phyloP scores from a whole-genome alignment of 208 protist species.

The Acanthamoeba divionensis region DNA sequence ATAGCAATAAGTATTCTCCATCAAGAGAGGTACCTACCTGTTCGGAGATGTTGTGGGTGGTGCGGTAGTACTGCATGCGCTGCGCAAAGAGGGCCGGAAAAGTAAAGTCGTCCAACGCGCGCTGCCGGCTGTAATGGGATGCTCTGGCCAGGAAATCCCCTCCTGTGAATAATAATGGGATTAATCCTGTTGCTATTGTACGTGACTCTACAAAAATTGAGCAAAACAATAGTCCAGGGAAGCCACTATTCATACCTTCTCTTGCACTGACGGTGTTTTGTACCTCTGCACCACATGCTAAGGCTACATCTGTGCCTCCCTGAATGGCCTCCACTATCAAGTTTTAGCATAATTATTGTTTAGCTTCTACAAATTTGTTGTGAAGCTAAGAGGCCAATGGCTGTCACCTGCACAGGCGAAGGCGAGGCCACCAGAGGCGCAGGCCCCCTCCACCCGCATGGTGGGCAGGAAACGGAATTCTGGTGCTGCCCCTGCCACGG shows the following conservation, averaged over 20 bases:
- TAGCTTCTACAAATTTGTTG: not conserved
- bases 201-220: not conserved
- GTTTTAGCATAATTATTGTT: not conserved
- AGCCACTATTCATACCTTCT: slow-evolving; percentile 64
- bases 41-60: not conserved
- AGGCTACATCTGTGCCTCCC: slow-evolving; percentile 79
- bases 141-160: slow-evolving; percentile 89
- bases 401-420: slow-evolving; percentile 70
- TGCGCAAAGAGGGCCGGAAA: slow-evolving; percentile 86
- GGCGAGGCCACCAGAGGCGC: slow-evolving; percentile 86
- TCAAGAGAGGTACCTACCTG: no score
- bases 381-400: slow-evolving; percentile 67
- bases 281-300: slow-evolving; percentile 87
- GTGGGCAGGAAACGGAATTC: slow-evolving; percentile 68
- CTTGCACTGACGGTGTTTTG: slow-evolving; percentile 85
- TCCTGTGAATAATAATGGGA: no score
- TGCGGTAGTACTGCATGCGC: slow-evolving; percentile 26
- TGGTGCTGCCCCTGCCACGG: not conserved
- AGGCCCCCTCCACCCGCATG: slow-evolving; percentile 87
- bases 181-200: no score
- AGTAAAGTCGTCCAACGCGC: slow-evolving; percentile 87
- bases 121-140: slow-evolving; percentile 85
- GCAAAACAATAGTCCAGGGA: not conserved
- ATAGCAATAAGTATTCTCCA: no score
- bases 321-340: slow-evolving; percentile 46